Evolutionary conservation across 768 basidiomycete species (phyloP), one percentile per base, ranked within the genome.

Genomic region (Leccinum ochraceum): DNA sequence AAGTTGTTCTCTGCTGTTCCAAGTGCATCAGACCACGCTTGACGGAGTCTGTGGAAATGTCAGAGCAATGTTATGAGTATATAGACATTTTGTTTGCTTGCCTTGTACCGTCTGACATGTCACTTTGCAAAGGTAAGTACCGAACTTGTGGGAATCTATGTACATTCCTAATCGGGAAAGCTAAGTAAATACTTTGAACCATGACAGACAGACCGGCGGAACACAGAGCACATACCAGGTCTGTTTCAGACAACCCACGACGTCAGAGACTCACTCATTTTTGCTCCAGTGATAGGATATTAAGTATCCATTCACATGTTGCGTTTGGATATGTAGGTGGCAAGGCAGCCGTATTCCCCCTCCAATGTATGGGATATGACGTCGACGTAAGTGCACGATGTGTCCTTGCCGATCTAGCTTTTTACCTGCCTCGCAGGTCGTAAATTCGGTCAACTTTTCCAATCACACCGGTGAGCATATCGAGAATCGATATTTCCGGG

Each of bases 281-380:
- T 26, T 56, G 7, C 22, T 7, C 28, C 24, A 71, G 63, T 24
- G 82, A 82, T 54, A 81, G 95, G 26, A 83, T 98, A 9, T 80
- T 98, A 46, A 94, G 92, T 67, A 85, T 98, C 54, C 96, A 98
- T 68, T 94, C 91, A 3, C 96, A 98, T 68, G 96, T 98, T 60
- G 86, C 89, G 10, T 93, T 88, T 65, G 96, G 96, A 53, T 98
- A 96, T 69, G 96, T 95, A 7, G 96, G 95, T 60, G 87, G 88
- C 28, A 91, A 90, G 71, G 89, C 88, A 9, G 88, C 89, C 0
- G 82, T 86, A 6, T 90, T 90, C 67, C 87, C 89, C 1, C 85
- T 86, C 64, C 96, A 85, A 80, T 92, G 81, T 62, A 83, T 98
- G 50, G 96, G 94, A 11, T 98, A 89, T 75, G 94, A 99, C 66